These are phyloP conservation scores for Kluyveromyces dobzhanskii DNA, from an alignment of 805 yeast genomes.

Conservation along the genomic window DNA sequence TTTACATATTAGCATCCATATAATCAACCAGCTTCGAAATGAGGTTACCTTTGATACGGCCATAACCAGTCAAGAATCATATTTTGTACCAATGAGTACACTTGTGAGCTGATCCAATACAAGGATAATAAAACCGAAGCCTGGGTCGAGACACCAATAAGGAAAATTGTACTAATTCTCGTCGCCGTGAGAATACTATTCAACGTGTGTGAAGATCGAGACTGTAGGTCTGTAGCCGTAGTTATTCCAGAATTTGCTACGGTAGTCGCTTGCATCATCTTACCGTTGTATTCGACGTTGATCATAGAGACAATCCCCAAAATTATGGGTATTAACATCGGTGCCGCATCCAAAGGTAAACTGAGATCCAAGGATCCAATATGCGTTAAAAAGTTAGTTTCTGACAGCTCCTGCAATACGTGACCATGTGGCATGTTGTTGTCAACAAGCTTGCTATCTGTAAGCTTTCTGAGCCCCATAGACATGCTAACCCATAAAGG, in stretches of 20 bases:
- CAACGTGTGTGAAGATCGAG: constrained; percentile 21
- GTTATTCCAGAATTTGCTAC: constrained; percentile 17
- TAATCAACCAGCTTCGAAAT: no score
- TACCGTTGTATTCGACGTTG: constrained; percentile 77
- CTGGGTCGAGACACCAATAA: constrained; percentile 79
- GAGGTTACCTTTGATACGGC: constrained; percentile 35
- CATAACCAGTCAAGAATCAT: constrained; percentile 53
- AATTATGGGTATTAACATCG: constrained; percentile 66
- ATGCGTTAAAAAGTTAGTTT: not conserved
- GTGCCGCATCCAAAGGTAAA: constrained; percentile 47
- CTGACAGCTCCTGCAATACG: constrained; percentile 28
- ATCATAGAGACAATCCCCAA: constrained; percentile 64
- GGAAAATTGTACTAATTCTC: constrained; percentile 64
- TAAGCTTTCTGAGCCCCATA: constrained; percentile 61
- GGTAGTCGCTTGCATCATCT: constrained; percentile 39
- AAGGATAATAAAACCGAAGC: constrained; percentile 75
- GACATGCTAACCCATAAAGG: constrained; percentile 84
- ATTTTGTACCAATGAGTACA: constrained; percentile 71
- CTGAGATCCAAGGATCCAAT: constrained; percentile 44
- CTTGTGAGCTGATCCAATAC: constrained; percentile 88
- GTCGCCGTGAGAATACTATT: constrained; percentile 56
- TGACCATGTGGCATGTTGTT: constrained; percentile 39
- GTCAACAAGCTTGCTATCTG: constrained; percentile 43
- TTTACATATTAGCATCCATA: no score
- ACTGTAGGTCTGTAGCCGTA: constrained; percentile 14